Evolutionary conservation across 495 filamentous ascomycete species (phyloP).

Genomic region (Aspergillus baeticus): DNA sequence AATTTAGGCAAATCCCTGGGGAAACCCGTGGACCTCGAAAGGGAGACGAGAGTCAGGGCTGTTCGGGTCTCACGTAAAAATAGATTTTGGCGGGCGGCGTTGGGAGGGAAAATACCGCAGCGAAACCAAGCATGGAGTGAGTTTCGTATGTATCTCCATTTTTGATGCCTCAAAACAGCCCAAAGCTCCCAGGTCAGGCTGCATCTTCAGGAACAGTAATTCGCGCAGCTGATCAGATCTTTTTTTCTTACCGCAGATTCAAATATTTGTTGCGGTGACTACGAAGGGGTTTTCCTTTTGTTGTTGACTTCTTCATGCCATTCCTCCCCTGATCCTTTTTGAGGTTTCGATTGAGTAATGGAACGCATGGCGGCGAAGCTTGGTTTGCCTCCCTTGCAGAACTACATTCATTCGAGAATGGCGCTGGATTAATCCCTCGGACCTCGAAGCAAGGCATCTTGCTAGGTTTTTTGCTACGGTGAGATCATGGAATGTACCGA

Average conservation of each 20-base stretch:
- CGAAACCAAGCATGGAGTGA: too few species aligned
- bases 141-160: too few species aligned
- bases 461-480: too few species aligned
- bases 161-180: too few species aligned
- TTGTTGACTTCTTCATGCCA: not conserved
- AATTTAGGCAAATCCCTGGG: constrained; percentile 2
- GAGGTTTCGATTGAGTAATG: not conserved
- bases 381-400: too few species aligned
- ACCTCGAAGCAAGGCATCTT: too few species aligned
- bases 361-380: too few species aligned
- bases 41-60: not conserved
- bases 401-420: too few species aligned
- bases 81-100: not conserved
- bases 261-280: not conserved
- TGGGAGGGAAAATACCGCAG: constrained; percentile 8
- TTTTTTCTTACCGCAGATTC: not conserved
- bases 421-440: too few species aligned
- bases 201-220: constrained; percentile 18
- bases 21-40: not conserved
- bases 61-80: constrained; percentile 7
- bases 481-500: too few species aligned
- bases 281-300: not conserved
- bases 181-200: too few species aligned
- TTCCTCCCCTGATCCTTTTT: not conserved
- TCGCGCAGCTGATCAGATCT: constrained; percentile 24